These are phyloP conservation scores for Ganoderma meredithae DNA, from an alignment of 1,284 basidiomycete species.

Conservation along the genomic window DNA sequence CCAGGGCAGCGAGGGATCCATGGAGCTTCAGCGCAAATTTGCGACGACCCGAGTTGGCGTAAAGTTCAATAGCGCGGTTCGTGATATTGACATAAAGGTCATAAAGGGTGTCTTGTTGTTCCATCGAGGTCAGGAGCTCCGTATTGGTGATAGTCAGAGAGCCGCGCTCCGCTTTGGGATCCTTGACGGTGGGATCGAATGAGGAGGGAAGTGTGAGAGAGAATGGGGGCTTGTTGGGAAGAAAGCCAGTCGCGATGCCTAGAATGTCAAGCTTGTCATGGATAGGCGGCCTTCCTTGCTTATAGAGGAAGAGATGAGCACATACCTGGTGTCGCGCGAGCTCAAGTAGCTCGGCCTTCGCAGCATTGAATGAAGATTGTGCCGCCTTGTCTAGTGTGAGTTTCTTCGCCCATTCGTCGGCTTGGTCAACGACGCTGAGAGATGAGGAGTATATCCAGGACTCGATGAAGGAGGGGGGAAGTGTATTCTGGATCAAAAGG, in stretches of 20 bases:
- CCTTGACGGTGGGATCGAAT: constrained; percentile 29
- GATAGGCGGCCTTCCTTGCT: neutral
- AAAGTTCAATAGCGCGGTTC: constrained; percentile 84
- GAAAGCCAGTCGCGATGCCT: constrained; percentile 74
- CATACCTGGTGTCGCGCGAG: constrained; percentile 82
- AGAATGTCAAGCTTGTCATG: constrained; percentile 77
- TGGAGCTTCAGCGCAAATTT: constrained; percentile 88
- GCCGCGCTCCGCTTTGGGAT: constrained; percentile 35
- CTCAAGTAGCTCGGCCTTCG: constrained; percentile 85
- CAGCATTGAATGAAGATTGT: constrained; percentile 63
- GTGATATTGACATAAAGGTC: constrained; percentile 78
- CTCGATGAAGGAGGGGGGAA: constrained; percentile 88
- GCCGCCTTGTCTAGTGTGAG: constrained; percentile 53
- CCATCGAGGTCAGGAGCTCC: constrained; percentile 71
- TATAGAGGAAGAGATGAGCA: neutral
- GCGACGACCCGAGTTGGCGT: constrained; percentile 79
- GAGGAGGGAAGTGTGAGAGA: constrained; percentile 49
- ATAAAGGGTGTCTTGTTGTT: constrained; percentile 69
- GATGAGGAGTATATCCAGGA: constrained; percentile 95
- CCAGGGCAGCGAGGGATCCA: constrained; percentile 85
- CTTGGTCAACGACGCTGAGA: constrained; percentile 86
- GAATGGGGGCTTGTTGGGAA: constrained; percentile 80
- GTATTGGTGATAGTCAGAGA: constrained; percentile 61
- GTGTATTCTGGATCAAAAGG: constrained; percentile 54
- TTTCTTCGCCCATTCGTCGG: constrained; percentile 75